phyloP scores from a whole-genome alignment of 768 basidiomycete genomes.

The Phlebiopsis flavidoalba region DNA sequence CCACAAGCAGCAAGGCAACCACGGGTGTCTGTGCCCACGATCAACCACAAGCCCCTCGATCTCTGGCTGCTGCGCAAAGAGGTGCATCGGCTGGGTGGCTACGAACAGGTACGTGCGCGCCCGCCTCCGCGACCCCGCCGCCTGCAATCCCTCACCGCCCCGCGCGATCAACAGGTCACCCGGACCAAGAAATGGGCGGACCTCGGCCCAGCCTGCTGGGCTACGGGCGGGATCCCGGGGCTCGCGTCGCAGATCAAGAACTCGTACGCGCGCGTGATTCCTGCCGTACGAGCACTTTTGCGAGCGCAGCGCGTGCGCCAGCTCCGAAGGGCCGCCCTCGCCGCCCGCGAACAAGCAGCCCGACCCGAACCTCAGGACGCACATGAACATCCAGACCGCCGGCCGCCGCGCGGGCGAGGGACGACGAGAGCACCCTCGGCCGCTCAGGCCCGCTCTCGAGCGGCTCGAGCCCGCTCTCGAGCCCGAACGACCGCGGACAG shows the following conservation, averaged over 20 bases:
- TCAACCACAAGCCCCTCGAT: slow-evolving; percentile 90
- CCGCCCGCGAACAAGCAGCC: slow-evolving; percentile 37
- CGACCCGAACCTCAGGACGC: slow-evolving; percentile 50
- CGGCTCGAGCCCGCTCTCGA: slow-evolving; percentile 74
- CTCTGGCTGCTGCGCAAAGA: slow-evolving; percentile 91
- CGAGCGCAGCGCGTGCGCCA: slow-evolving; percentile 62
- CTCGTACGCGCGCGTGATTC: slow-evolving; percentile 86
- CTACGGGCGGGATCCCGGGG: slow-evolving; percentile 78
- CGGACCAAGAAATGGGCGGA: slow-evolving; percentile 84
- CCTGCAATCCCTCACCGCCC: slow-evolving; percentile 8
- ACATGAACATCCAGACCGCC: slow-evolving; percentile 40
- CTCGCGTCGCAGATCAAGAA: slow-evolving; percentile 85
- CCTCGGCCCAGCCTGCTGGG: slow-evolving; percentile 66
- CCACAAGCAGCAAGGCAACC: slow-evolving; percentile 93
- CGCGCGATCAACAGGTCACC: slow-evolving; percentile 55
- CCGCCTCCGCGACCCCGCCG: neutral
- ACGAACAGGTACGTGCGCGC: slow-evolving; percentile 60
- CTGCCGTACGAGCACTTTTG: slow-evolving; percentile 95
- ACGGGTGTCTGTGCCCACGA: slow-evolving; percentile 87
- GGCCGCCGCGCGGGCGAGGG: slow-evolving; percentile 34
- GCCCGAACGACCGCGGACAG: slow-evolving; percentile 75
- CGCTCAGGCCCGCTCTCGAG: slow-evolving; percentile 73
- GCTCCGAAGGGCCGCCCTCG: slow-evolving; percentile 39
- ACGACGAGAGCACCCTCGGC: slow-evolving; percentile 54
- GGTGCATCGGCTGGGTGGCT: slow-evolving; percentile 85